Conservation (phyloP, 768 basidiomycete species). For the Dictyophora rubrovolvata region DNA sequence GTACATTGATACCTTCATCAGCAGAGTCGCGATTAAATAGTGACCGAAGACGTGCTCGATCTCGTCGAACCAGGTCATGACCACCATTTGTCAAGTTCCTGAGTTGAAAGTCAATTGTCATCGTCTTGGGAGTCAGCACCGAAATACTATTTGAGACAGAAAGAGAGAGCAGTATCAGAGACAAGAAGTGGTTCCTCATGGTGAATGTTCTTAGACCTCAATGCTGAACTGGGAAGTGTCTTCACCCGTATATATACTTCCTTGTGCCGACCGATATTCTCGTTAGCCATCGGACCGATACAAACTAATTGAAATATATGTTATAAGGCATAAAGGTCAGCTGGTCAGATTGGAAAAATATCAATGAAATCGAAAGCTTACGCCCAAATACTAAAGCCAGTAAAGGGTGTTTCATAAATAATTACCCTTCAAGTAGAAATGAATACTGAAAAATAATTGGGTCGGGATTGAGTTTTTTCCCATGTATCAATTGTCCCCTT, state of each 20-base stretch:
- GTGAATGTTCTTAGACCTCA: neutral
- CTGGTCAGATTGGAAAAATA: too few relatives aligned
- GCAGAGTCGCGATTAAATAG: neutral
- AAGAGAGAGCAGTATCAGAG: neutral
- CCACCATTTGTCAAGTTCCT: neutral
- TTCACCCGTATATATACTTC: neutral
- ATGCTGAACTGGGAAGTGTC: neutral
- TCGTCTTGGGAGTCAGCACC: neutral
- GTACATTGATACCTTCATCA: neutral
- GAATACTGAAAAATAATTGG: neutral
- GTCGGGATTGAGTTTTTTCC: neutral
- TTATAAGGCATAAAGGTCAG: too few relatives aligned
- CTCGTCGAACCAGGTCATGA: neutral
- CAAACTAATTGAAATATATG: too few relatives aligned
- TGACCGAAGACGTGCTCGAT: neutral
- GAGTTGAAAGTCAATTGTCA: neutral
- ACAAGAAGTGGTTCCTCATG: neutral
- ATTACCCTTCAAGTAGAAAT: too few relatives aligned
- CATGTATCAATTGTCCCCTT: neutral
- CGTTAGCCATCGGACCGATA: too few relatives aligned
- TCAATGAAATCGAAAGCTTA: too few relatives aligned
- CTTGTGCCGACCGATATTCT: too few relatives aligned
- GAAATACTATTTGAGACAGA: neutral
- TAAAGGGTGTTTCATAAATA: too few relatives aligned
- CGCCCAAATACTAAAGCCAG: too few relatives aligned